phyloP scores from a whole-genome alignment of 2,329 filamentous ascomycete genomes.

The Pseudogymnoascus sp. region DNA sequence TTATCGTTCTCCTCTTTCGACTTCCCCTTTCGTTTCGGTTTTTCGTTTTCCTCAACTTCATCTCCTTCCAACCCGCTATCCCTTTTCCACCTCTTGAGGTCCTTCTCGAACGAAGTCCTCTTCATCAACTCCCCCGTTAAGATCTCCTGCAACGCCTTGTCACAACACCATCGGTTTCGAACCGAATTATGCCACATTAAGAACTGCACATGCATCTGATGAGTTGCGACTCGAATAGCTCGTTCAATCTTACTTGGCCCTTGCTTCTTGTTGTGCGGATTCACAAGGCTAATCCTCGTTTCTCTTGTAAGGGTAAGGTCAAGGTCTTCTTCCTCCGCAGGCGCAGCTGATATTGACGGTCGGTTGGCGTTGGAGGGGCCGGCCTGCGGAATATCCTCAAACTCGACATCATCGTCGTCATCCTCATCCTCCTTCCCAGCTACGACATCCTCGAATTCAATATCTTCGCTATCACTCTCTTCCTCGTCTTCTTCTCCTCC shows the following conservation, averaged over 20 bases:
- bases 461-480: conserved; percentile 27
- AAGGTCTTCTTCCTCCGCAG: conserved; percentile 57
- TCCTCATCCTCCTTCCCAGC: conserved; percentile 41
- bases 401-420: conserved; percentile 57
- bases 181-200: conserved; percentile 86
- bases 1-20: conserved; percentile 30
- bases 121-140: conserved; percentile 67
- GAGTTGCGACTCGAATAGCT: conserved; percentile 68
- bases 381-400: conserved; percentile 51
- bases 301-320: conserved; percentile 64
- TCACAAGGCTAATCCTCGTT: conserved; percentile 52
- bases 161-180: conserved; percentile 77
- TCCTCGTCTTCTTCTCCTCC: conserved; percentile 36
- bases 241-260: conserved; percentile 81
- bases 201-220: conserved; percentile 82
- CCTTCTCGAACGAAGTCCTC: conserved; percentile 52
- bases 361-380: conserved; percentile 30
- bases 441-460: conserved; percentile 6
- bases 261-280: conserved; percentile 63
- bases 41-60: conserved; percentile 35
- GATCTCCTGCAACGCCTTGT: conserved; percentile 66
- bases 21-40: conserved; percentile 31
- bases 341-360: conserved; percentile 36
- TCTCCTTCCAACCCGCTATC: conserved; percentile 51
- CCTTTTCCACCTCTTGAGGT: conserved; percentile 66